Conservation (phyloP, 2,329 filamentous ascomycete species). For the Aspergillus quadrilineatus region DNA sequence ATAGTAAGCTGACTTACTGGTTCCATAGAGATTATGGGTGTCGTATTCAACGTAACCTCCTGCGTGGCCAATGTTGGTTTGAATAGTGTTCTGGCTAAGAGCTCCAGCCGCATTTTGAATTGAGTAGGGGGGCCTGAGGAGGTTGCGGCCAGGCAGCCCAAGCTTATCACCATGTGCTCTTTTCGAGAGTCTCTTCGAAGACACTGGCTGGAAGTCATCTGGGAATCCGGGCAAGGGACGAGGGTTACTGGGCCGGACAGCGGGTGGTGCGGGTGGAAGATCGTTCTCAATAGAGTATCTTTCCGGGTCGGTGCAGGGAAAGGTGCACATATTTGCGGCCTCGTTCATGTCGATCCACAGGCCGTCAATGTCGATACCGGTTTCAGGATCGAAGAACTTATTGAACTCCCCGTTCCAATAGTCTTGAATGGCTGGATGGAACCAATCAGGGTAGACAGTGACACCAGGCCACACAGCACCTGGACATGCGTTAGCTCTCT, state of each 20-base stretch:
- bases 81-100: conserved; percentile 58
- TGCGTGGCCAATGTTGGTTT: conserved; percentile 64
- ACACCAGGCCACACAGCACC: conserved; percentile 78
- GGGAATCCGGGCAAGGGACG: conserved; percentile 69
- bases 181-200: conserved; percentile 16
- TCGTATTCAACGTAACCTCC: conserved; percentile 68
- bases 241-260: conserved; percentile 60
- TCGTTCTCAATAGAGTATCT: conserved; percentile 49
- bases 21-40: conserved; percentile 74
- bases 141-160: conserved; percentile 62
- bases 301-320: conserved; percentile 55
- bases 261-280: conserved; percentile 59
- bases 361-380: conserved; percentile 72
- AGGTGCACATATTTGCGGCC: conserved; percentile 54
- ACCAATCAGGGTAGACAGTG: conserved; percentile 75
- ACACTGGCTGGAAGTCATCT: conserved; percentile 62
- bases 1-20: conserved; percentile 41
- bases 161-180: conserved; percentile 31
- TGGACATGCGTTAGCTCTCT: conserved; percentile 14
- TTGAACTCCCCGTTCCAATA: conserved; percentile 72
- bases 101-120: conserved; percentile 62
- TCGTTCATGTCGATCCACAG: conserved; percentile 76
- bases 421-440: conserved; percentile 59
- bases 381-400: conserved; percentile 62
- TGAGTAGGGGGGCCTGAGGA: conserved; percentile 63